Evolutionary conservation across 2,329 filamentous ascomycete species (phyloP), one percentile per base, ranked within the genome.

Genomic region (Lachnellula suecica): DNA sequence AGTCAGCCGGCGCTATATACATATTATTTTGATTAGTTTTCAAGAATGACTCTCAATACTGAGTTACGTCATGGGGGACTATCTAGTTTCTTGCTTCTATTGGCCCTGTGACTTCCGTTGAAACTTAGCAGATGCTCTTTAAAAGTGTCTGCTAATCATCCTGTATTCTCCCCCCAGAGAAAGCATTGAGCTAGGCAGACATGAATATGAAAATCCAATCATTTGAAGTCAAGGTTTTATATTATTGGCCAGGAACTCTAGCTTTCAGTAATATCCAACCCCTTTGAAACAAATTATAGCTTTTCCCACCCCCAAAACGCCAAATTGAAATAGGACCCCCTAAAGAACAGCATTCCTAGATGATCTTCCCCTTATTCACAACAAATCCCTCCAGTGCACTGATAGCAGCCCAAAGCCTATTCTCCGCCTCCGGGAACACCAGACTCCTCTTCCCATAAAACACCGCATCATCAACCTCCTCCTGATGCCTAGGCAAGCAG

Each of bases 391-490:
- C 91, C 24, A 97, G 70, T 3, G 84, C 89, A 65, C 89, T 87
- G 82, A 59, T 84, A 41, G 91, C 92, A 59, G 91, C 87, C 89
- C 91, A 99, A 31, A 99, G 71, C 59, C 94, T 84, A 68, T 99
- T 99, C 74, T 97, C 92, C 0, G 91, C 94, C 72, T 99, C 94
- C 2, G 83, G 84, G 74, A 97, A 99, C 4, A 97, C 94, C 23
- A 99, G 75, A 35, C 89, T 96, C 65, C 87, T 81, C 0, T 83
- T 78, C 44, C 89, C 85, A 71, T 97, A 97, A 68, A 99, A 97
- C 2, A 99, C 92, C 66, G 94, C 91, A 66, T 99, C 93, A 52
- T 82, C 84, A 29, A 99, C 94, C 74, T 99, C 94, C 71, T 99
- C 93, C 0, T 83, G 82, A 68, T 99, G 92, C 57, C 94, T 83